These are phyloP conservation scores for Alternaria consortialis DNA, from an alignment of 2,329 filamentous ascomycete genomes.

Conservation along the genomic window DNA sequence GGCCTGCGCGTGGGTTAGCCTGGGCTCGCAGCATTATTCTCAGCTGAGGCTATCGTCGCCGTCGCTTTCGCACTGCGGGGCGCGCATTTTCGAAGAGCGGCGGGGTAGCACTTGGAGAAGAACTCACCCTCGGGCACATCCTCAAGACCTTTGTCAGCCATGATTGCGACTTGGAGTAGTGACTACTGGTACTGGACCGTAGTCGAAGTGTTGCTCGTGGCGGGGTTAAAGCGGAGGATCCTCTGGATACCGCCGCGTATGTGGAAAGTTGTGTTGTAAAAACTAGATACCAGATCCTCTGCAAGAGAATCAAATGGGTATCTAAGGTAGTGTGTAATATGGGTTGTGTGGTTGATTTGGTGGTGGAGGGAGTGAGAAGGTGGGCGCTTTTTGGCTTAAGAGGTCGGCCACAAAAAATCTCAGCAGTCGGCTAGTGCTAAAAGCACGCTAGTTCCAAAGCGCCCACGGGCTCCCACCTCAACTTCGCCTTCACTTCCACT, in stretches of 20 bases:
- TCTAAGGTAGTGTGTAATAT: conserved; percentile 48
- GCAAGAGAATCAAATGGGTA: conserved; percentile 56
- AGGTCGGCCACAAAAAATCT: conserved; percentile 25
- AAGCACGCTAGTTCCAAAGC: conserved; percentile 17
- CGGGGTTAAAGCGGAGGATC: conserved; percentile 54
- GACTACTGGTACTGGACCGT: conserved; percentile 74
- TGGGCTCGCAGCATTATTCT: conserved; percentile 6
- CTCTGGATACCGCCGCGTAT: conserved; percentile 53
- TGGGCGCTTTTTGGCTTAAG: conserved; percentile 22
- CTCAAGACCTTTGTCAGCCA: conserved; percentile 99
- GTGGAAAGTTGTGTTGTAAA: conserved; percentile 39
- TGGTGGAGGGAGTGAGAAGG: conserved; percentile 38
- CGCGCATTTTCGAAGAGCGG: conserved; percentile 12
- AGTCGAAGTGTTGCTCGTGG: conserved; percentile 49
- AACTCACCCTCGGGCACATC: conserved; percentile 93
- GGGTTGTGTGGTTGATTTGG: conserved; percentile 37
- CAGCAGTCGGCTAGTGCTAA: conserved; percentile 25
- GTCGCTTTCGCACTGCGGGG: conserved; percentile 23
- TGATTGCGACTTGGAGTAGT: conserved; percentile 76
- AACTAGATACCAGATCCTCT: conserved; percentile 60
- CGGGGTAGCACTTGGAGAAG: conserved; percentile 1
- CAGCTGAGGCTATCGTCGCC: conserved; percentile 9
- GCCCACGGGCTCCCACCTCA: conserved; percentile 5
- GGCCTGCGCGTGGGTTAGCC: conserved; percentile 67
- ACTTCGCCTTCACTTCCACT: conserved; percentile 25